phyloP scores from a whole-genome alignment of 495 filamentous ascomycete genomes.

The Bathelium albidoporum region DNA sequence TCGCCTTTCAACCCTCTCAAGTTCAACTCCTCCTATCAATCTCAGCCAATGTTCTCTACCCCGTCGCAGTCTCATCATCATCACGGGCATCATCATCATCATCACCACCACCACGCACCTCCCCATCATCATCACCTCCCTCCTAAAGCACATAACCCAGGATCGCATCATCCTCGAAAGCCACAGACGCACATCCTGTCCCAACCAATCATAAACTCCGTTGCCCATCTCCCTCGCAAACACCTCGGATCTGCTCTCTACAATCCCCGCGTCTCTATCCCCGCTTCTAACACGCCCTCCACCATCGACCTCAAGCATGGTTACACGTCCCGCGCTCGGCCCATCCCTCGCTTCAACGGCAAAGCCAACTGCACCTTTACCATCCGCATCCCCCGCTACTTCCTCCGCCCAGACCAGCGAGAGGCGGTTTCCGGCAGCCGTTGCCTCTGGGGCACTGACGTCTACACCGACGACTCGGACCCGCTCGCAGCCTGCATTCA shows the following conservation, averaged over 20 bases:
- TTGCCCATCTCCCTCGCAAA: conserved; percentile 58
- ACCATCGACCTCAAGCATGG: conserved; percentile 46
- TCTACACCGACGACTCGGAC: conserved; percentile 96
- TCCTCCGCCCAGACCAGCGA: conserved; percentile 54
- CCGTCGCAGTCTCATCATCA: conserved; percentile 14
- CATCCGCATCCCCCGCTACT: conserved; percentile 70
- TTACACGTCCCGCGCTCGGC: conserved; percentile 60
- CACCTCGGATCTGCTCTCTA: conserved; percentile 69
- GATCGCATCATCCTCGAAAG: conserved; percentile 35
- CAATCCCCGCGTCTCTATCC: conserved; percentile 40
- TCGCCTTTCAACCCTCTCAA: conserved; percentile 20
- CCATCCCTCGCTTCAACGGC: conserved; percentile 66
- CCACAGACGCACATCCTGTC: conserved; percentile 53
- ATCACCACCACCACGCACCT: conserved; percentile 38
- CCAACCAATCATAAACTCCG: conserved; percentile 55
- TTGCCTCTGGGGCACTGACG: conserved; percentile 81
- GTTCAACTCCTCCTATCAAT: conserved; percentile 7
- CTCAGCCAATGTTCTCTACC: not conserved
- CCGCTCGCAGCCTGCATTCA: conserved; percentile 89
- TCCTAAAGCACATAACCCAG: conserved; percentile 32
- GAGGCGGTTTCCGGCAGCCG: conserved; percentile 71
- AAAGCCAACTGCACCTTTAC: conserved; percentile 88
- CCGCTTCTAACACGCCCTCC: conserved; percentile 31
- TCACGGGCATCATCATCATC: conserved; percentile 34
- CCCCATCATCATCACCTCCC: conserved; percentile 29